Percentiles rank a stretch among this genome's conserved stretches.
Conservation (phyloP, 495 filamentous ascomycete genomes). For the Geopyxis carbonaria region DNA sequence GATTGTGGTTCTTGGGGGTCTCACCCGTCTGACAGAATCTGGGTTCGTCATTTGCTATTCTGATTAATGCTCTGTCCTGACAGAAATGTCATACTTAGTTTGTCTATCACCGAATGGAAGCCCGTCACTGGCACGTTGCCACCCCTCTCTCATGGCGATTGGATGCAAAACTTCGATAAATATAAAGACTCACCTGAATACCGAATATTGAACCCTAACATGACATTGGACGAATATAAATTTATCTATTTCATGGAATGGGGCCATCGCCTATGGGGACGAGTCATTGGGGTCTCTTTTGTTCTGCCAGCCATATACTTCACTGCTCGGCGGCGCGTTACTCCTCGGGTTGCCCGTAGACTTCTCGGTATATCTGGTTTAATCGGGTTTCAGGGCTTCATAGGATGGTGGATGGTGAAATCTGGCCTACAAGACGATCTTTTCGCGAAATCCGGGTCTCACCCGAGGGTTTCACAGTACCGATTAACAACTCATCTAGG, state of each 20-base stretch:
- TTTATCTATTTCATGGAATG: constrained; percentile 99
- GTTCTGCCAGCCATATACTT: constrained; percentile 79
- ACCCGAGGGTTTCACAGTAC: constrained; percentile 88
- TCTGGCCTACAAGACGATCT: constrained; percentile 86
- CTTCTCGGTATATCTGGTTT: constrained; percentile 71
- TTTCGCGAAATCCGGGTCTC: constrained; percentile 62
- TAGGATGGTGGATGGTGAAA: constrained; percentile 99
- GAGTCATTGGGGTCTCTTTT: constrained; percentile 77
- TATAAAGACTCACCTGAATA: constrained; percentile 86
- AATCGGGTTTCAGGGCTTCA: constrained; percentile 87
- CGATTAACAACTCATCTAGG: constrained; percentile 76
- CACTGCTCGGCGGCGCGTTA: constrained; percentile 61
- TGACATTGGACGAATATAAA: constrained; percentile 85
- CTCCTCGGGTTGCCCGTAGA: constrained; percentile 52
- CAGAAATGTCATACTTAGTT: constrained; percentile 31
- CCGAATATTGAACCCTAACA: constrained; percentile 72
- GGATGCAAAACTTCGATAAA: constrained; percentile 81
- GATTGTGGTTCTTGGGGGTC: constrained; percentile 84
- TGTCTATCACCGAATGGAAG: constrained; percentile 98
- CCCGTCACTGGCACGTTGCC: constrained; percentile 90
- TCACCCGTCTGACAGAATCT: constrained; percentile 88
- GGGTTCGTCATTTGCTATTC: constrained; percentile 41
- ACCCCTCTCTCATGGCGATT: constrained; percentile 55
- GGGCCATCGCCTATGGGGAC: constrained; percentile 91
- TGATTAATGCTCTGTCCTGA: background rate